These are phyloP conservation scores for Candida palmyrensis DNA, from an alignment of 805 yeast genomes.

Conservation along the genomic window DNA sequence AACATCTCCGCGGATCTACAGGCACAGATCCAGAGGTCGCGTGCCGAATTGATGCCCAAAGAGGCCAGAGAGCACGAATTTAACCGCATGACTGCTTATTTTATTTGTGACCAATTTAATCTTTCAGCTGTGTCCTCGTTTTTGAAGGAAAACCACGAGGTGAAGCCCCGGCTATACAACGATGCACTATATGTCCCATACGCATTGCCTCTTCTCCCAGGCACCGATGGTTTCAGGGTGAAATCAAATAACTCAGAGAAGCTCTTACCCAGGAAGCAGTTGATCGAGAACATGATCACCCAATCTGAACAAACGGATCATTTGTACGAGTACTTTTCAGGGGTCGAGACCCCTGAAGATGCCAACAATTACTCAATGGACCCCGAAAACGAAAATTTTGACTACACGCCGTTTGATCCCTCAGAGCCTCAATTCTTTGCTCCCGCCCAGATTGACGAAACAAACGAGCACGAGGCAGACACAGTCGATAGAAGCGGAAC, in stretches of 20 bases:
- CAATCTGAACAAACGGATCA: constrained; percentile 84
- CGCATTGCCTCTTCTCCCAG: constrained; percentile 80
- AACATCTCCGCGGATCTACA: constrained; percentile 13
- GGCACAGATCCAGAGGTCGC: constrained; percentile 32
- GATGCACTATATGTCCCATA: constrained; percentile 93
- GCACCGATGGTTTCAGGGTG: constrained; percentile 70
- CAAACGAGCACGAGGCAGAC: constrained; percentile 9
- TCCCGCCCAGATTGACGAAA: constrained; percentile 29
- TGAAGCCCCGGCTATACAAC: constrained; percentile 82
- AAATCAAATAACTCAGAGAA: constrained; percentile 58
- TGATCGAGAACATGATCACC: constrained; percentile 75
- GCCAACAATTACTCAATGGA: constrained; percentile 44
- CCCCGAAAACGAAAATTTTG: constrained; percentile 37
- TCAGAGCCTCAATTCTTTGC: constrained; percentile 90
- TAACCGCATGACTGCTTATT: constrained; percentile 87
- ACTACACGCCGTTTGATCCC: constrained; percentile 70
- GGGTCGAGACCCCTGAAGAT: constrained; percentile 61
- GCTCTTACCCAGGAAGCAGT: constrained; percentile 35
- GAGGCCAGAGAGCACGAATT: constrained; percentile 58
- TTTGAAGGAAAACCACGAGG: constrained; percentile 66
- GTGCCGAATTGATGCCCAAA: constrained; percentile 55
- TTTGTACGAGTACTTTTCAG: constrained; percentile 86
- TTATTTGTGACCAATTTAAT: constrained; percentile 79
- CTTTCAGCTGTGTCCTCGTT: constrained; percentile 60
- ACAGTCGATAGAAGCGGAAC: constrained; percentile 1